Evolutionary conservation across 768 basidiomycete species (phyloP), one percentile per base, ranked within the genome.

Genomic region (Melanogaster broomeanus): DNA sequence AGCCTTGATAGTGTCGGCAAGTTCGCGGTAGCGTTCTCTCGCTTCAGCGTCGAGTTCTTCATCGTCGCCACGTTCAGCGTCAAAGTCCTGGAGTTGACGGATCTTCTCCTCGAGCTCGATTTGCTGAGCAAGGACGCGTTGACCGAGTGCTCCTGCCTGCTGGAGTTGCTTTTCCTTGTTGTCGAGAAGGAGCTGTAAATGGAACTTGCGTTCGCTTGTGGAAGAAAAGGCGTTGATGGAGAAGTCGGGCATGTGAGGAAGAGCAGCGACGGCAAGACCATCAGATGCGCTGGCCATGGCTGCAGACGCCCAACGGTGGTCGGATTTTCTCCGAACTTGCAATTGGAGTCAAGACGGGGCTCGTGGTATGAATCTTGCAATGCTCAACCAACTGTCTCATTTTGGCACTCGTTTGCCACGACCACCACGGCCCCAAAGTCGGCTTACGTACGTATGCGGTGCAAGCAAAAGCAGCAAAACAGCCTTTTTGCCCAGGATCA

Each of bases 41-140:
- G 87, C 79, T 48, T 88, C 84, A 12, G 77, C 62, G 62, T 88
- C 84, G 54, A 86, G 73, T 52, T 81, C 81, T 34, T 83, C 81
- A 52, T 83, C 83, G 54, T 83, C 85, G 3, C 72, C 74, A 57
- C 81, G 84, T 52, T 85, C 86, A 18, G 72, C 78, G 47, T 85
- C 86, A 15, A 82, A 65, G 31, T 88, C 87, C 60, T 92, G 87
- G 46, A 96, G 77, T 63, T 88, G 87, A 39, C 82, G 77, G 53
- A 98, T 91, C 45, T 91, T 82, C 64, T 88, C 86, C 70, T 97
- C 92, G 55, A 98, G 82, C 65, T 96, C 91, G 73, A 91, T 87
- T 72, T 93, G 93, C 75, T 98, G 96, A 18, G 84, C 82, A 55
- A 98, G 85, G 61, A 98, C 84, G 68, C 91, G 88, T 72, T 97